Evolutionary conservation across 768 basidiomycete genomes (phyloP), one percentile per base, ranked within the genome.

Genomic region (Lactifluus volemus): DNA sequence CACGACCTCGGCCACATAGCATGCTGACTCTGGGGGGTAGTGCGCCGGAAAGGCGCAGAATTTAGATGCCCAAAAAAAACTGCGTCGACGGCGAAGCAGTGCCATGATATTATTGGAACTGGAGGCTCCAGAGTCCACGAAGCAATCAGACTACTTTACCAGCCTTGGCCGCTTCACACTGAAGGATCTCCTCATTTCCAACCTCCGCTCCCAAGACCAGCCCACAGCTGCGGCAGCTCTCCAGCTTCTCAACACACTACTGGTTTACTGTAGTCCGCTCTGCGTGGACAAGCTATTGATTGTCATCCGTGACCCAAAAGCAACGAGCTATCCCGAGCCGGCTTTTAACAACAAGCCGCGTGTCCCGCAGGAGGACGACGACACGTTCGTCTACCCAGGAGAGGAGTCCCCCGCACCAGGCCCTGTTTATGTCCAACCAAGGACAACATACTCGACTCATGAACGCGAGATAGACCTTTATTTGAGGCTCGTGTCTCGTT

Each of bases 101-200:
- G 93, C 92, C 1, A 92, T 96, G 89, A 76, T 81, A n/a, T 75
- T 93, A n/a, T 75, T 97, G 54, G 89, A 93, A 70, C 84, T 89
- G 79, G 86, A 92, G 70, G 85, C 85, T 2, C 87, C 89, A 1
- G 83, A 83, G 14, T 83, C 88, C 15, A 78, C 82, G 58, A 82
- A 79, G 61, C 84, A 78, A 55, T 84, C 89, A 0, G 85, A 84
- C 65, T 97, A 97, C 73, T 89, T 92, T 71, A 92, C 87, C 1
- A 85, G 91, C 0, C 83, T 89, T 73, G 90, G 88, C 12, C 83
- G 93, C 17, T 98, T 93, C 76, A 95, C 92, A 5, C 78, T 98
- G 44, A 93, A 92, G 70, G 96, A 98, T 67, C 79, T 98, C 38
- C 74, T 98, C 8, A 68, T 91, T 52, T 81, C 90, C 49, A 93